Conservation (phyloP, 768 basidiomycete genomes). For the Tubosaeta brunneosetosa region DNA sequence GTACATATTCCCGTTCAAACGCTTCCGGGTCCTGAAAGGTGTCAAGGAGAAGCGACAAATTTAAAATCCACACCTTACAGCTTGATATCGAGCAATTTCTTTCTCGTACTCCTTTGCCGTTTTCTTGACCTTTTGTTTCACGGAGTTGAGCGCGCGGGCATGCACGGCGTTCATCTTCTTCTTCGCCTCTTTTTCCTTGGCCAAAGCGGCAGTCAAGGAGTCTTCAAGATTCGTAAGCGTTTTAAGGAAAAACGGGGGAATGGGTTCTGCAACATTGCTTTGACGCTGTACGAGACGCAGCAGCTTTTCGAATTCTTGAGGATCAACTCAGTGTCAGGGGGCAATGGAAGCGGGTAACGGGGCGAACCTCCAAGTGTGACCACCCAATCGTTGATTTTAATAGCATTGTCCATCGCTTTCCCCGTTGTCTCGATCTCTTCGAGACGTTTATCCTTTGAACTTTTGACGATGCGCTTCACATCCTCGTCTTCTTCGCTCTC, state of each 20-base stretch:
- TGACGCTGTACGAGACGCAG: slow-evolving; percentile 85
- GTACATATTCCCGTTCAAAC: slow-evolving; percentile 73
- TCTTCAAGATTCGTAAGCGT: slow-evolving; percentile 71
- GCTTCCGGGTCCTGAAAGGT: slow-evolving; percentile 74
- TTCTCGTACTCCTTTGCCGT: slow-evolving; percentile 82
- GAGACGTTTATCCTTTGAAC: slow-evolving; percentile 86
- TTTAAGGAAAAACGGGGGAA: slow-evolving; percentile 82
- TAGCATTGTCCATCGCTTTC: slow-evolving; percentile 87
- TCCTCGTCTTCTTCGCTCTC: slow-evolving; percentile 68
- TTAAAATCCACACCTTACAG: slow-evolving; percentile 42
- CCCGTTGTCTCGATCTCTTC: slow-evolving; percentile 94
- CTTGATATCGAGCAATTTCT: slow-evolving; percentile 73
- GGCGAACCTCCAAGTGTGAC: slow-evolving; percentile 78
- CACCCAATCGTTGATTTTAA: slow-evolving; percentile 97
- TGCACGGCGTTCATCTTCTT: slow-evolving; percentile 97
- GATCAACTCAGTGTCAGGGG: slow-evolving; percentile 5
- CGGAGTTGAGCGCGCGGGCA: slow-evolving; percentile 90
- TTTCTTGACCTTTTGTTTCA: slow-evolving; percentile 98
- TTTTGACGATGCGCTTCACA: slow-evolving; percentile 63
- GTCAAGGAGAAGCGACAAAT: neutral
- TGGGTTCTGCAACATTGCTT: slow-evolving; percentile 77
- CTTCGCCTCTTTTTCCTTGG: slow-evolving; percentile 85
- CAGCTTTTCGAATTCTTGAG: slow-evolving; percentile 94
- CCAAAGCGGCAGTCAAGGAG: slow-evolving; percentile 64
- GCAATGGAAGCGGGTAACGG: neutral